Percentiles rank a stretch among this genome's conserved stretches.
phyloP scores from a whole-genome alignment of 129 eudicot species.

The Chrysanthemum lavandulifolium region DNA sequence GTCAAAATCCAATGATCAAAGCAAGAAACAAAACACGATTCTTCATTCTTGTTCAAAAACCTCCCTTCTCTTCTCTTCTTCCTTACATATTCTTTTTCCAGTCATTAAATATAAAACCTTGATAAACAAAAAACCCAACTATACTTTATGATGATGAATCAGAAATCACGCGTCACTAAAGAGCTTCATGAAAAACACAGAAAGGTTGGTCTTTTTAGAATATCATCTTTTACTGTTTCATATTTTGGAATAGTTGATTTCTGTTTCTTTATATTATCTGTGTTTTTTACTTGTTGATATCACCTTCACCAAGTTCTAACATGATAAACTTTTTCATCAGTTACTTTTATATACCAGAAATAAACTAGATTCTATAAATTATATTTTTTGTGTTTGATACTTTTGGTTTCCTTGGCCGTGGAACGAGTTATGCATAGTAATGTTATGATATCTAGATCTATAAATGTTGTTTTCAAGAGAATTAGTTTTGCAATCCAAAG shows the following conservation, averaged over 20 bases:
- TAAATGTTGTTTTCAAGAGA: no score
- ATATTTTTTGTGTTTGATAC: neutral
- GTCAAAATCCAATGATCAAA: no score
- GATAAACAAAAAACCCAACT: no score
- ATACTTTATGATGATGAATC: constrained; percentile 36
- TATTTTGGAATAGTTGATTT: neutral
- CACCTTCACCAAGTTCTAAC: neutral
- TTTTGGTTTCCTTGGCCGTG: no score
- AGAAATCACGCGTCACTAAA: constrained; percentile 53
- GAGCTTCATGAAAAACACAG: constrained; percentile 62
- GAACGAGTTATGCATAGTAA: no score
- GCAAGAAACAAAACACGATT: no score
- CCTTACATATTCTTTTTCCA: no score
- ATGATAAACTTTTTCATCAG: neutral
- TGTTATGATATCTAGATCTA: no score
- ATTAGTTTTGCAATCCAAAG: no score
- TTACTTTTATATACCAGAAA: constrained; percentile 5
- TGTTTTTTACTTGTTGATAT: neutral
- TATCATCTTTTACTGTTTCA: neutral
- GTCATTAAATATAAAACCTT: no score
- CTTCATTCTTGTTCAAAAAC: no score
- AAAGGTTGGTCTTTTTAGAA: constrained; percentile 38
- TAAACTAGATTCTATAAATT: constrained; percentile 8
- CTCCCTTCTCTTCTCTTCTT: no score
- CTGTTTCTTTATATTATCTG: neutral